Evolutionary conservation across 345 rosid genomes (phyloP).

Genomic region (Citrus trifoliata): DNA sequence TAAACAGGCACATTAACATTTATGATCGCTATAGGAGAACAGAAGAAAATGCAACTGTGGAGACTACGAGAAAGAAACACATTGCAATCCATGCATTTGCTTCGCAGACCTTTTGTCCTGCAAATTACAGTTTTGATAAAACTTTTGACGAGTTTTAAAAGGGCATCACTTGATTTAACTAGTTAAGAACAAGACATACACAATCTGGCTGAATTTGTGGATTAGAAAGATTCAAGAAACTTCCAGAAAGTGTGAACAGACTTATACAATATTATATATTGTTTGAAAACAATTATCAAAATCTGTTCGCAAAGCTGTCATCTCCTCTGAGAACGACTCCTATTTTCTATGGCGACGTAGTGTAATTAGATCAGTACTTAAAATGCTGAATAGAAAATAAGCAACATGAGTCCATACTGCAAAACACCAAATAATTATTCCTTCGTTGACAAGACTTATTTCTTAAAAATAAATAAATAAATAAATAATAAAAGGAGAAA

Average conservation of each 20-base stretch:
- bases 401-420: too few species aligned
- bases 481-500: too few species aligned
- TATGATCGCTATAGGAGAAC: neutral
- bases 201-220: neutral
- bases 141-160: too few species aligned
- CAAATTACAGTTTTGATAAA: too few species aligned
- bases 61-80: neutral
- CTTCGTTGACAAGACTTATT: neutral
- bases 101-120: too few species aligned
- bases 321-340: too few species aligned
- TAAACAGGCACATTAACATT: neutral
- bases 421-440: neutral
- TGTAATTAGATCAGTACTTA: neutral
- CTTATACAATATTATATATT: too few species aligned
- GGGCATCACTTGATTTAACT: neutral
- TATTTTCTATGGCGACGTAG: too few species aligned
- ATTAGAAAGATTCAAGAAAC: neutral
- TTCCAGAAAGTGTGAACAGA: too few species aligned
- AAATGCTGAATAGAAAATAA: neutral
- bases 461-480: neutral
- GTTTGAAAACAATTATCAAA: too few species aligned
- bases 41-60: neutral
- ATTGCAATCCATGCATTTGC: neutral
- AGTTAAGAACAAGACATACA: too few species aligned
- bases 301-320: too few species aligned